Evolutionary conservation across 345 rosid species (phyloP), one percentile per base, ranked within the genome.

Genomic region (Salix koriyanagi): DNA sequence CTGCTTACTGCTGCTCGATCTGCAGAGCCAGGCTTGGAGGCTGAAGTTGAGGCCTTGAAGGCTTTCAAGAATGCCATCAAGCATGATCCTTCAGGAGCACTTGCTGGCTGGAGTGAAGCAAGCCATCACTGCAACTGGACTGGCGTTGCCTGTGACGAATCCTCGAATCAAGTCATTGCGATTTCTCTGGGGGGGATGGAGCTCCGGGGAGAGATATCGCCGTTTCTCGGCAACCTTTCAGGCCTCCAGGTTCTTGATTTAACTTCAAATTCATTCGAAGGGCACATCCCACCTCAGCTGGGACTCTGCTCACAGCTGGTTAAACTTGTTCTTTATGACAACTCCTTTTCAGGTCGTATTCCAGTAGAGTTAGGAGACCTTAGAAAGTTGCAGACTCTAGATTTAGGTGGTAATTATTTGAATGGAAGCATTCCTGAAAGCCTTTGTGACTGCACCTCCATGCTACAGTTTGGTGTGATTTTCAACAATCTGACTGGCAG

Each of bases 201-300:
- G 87, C 93, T 94, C 76, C 58, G 65, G 67, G 98, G 98, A 64
- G 67, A 68, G 79, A 77, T 94, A 50, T 87, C 97, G 72, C 89
- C 98, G 10, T 84, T 80, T 69, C 79, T 91, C 4, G 86, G 91
- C 41, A 92, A 92, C 83, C 85, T 92, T 69, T 89, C 97, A n/a
- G 73, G 82, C 68, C 93, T 92, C 80, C 97, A 91, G 91, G 94
- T 92, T 90, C 97, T 94, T 78, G 97, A 94, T 83, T 84, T 92
- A 72, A 80, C 90, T 83, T 84, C 82, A 21, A 92, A 94, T 78
- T 75, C 68, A 15, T 88, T 94, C 71, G 77, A 88, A 0, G 91
- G 94, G 1, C 32, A 80, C 28, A 87, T 94, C 72, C 98, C 98
- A 5, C 66, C 76, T 36, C 86, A 91, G 79, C 80, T 94, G 13